phyloP scores from a whole-genome alignment of 2,329 filamentous ascomycete genomes.

The Cercospora sp. region DNA sequence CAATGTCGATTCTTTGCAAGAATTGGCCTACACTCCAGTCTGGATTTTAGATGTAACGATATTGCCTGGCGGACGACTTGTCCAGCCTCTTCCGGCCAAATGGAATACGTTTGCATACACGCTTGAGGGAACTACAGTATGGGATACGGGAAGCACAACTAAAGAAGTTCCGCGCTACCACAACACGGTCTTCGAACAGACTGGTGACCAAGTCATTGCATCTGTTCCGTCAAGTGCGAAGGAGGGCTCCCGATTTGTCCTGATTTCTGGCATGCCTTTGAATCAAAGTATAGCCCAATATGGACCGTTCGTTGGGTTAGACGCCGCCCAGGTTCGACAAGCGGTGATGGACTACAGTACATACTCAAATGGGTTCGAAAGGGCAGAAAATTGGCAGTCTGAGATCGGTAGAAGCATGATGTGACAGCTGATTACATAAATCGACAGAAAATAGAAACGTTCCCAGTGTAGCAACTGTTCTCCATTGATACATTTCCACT shows the following conservation, averaged over 20 bases:
- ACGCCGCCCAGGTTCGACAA: conserved; percentile 67
- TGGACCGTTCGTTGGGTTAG: conserved; percentile 64
- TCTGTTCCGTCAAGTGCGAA: conserved; percentile 67
- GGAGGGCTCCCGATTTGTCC: conserved; percentile 61
- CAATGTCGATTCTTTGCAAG: conserved; percentile 81
- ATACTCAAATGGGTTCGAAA: conserved; percentile 75
- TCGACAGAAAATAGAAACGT: background rate
- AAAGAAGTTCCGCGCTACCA: conserved; percentile 68
- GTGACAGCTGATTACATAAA: background rate
- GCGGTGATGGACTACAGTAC: conserved; percentile 75
- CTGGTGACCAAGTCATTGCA: conserved; percentile 73
- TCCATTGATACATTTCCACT: background rate
- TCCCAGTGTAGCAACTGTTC: background rate
- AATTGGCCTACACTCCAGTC: conserved; percentile 94
- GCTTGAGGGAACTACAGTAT: conserved; percentile 70
- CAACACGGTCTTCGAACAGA: conserved; percentile 83
- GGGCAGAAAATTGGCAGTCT: conserved; percentile 75
- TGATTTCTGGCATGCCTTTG: conserved; percentile 76
- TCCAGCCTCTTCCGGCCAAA: conserved; percentile 71
- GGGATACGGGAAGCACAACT: conserved; percentile 57
- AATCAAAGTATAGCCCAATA: conserved; percentile 82
- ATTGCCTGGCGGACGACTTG: conserved; percentile 73
- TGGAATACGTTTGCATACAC: conserved; percentile 93
- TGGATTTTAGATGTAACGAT: conserved; percentile 88
- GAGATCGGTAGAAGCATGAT: conserved; percentile 82